Base-by-base conservation (phyloP, 2,329 filamentous ascomycete species). In the Diaporthe eres region DNA sequence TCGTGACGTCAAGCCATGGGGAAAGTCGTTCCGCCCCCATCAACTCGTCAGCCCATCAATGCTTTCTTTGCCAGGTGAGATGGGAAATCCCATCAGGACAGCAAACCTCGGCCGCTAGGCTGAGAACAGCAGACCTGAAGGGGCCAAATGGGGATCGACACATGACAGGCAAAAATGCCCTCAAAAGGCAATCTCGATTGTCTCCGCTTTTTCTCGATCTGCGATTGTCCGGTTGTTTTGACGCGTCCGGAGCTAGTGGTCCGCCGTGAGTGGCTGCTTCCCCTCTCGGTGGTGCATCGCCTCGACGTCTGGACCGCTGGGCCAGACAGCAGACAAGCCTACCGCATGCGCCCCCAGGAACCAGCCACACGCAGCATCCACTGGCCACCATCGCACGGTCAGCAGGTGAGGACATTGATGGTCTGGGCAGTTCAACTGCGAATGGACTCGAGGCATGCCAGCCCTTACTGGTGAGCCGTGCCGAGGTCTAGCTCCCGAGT, bases 1-100 rank as follows among this genome's bases (percentile, higher is more conserved):
- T 53, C 39, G 8, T 72, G 71, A 72, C 71, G 71, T 72, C 55
- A 61, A 71, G 9, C 4, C 7, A 15, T 63, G 51, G 31, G 28
- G 25, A 34, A 53, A 3, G 9, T 42, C 49, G 15, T 68, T 25
- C 57, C 47, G 71, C 55, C 19, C 34, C 39, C 53, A 8, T 39
- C 55, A 53, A n/a, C 42, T 61, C 42, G 71, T 49, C 71, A 72
- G 71, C 55, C 53, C 31, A 31, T 71, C 68, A 57, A 71, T 58
- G 67, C 70, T 42, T 17, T 3, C 1, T 47, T 4, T 25, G 28
- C 71, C 37, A 72, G 12, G 47, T 37, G 19, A 31, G 17, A 68
- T 19, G 47, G 63, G 7, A 25, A 28, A 10, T 37, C 47, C 47
- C 65, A 53, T 55, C 65, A 53, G 65, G 47, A 39, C 65, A 70